A percentile compares a stretch with the other conserved stretches of the same genome.
These are phyloP conservation scores for Pistacia integerrima DNA, from an alignment of 345 rosid species.

Conservation along the genomic window DNA sequence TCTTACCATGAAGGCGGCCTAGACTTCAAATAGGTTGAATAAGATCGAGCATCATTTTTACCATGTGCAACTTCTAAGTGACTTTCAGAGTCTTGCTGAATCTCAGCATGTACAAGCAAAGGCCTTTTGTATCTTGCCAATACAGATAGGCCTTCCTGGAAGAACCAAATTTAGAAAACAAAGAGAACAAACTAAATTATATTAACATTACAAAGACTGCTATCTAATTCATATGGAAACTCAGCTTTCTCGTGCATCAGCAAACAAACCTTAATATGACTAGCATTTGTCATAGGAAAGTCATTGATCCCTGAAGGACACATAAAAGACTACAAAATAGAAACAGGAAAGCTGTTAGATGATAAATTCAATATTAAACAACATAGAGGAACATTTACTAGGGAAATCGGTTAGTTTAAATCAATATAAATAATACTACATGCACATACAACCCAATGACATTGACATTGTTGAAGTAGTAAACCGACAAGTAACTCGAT, in stretches of 20 bases:
- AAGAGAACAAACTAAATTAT: neutral
- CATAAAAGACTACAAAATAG: slow-evolving; percentile 79
- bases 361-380: slow-evolving; percentile 1
- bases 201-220: neutral
- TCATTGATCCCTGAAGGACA: slow-evolving; percentile 97
- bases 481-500: too few relatives aligned
- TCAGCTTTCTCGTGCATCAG: neutral
- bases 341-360: slow-evolving; percentile 21
- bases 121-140: slow-evolving; percentile 87
- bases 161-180: slow-evolving; percentile 19
- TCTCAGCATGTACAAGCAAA: slow-evolving; percentile 93
- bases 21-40: slow-evolving; percentile 77
- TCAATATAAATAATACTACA: neutral
- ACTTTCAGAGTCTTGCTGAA: slow-evolving; percentile 38
- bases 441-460: neutral
- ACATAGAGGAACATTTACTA: neutral
- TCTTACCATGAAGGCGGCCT: slow-evolving; percentile 83
- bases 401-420: neutral
- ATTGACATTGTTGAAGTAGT: too few relatives aligned
- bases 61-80: slow-evolving; percentile 38
- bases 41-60: slow-evolving; percentile 56
- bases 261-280: slow-evolving; percentile 76
- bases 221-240: slow-evolving; percentile 4
- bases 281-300: slow-evolving; percentile 89
- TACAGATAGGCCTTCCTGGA: slow-evolving; percentile 76